Conservation (phyloP, 805 yeast genomes). For the Suhomyces pyralidae region DNA sequence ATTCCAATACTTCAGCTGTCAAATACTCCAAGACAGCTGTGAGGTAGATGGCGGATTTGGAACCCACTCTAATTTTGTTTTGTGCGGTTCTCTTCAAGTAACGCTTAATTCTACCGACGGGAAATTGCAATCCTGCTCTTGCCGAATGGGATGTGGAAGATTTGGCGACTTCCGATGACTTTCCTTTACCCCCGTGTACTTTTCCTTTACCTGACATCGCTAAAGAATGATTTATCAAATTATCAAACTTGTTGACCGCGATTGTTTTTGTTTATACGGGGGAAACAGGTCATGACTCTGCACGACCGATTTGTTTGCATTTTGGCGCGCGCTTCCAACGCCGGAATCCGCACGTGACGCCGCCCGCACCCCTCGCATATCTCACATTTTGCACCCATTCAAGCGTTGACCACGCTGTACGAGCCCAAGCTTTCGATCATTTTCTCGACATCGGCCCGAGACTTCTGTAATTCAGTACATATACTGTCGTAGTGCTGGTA, state of each 20-base stretch:
- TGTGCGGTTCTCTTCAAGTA: constrained; percentile 89
- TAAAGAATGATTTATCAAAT: constrained; percentile 3
- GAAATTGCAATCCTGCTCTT: constrained; percentile 93
- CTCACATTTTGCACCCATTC: constrained; percentile 2
- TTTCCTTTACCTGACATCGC: constrained; percentile 82
- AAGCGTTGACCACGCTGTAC: constrained; percentile 34
- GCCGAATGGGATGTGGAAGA: constrained; percentile 85
- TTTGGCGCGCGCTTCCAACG: not conserved
- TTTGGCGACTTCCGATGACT: constrained; percentile 71
- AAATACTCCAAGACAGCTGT: constrained; percentile 30
- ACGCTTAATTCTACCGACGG: constrained; percentile 98
- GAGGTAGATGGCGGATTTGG: constrained; percentile 65
- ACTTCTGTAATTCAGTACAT: constrained; percentile 63
- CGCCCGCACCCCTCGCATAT: not conserved
- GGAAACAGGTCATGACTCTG: not conserved
- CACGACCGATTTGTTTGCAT: constrained; percentile 5
- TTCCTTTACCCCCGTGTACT: constrained; percentile 96
- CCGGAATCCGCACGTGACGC: not conserved
- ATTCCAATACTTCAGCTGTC: constrained; percentile 31
- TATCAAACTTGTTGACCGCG: constrained; percentile 2
- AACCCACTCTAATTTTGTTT: constrained; percentile 78
- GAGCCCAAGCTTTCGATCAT: constrained; percentile 39
- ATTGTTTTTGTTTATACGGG: constrained; percentile 3
- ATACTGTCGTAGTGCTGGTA: constrained; percentile 61
- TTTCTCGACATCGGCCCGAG: constrained; percentile 53